phyloP scores from a whole-genome alignment of 1,284 basidiomycete genomes.

The Boletus sp. region DNA sequence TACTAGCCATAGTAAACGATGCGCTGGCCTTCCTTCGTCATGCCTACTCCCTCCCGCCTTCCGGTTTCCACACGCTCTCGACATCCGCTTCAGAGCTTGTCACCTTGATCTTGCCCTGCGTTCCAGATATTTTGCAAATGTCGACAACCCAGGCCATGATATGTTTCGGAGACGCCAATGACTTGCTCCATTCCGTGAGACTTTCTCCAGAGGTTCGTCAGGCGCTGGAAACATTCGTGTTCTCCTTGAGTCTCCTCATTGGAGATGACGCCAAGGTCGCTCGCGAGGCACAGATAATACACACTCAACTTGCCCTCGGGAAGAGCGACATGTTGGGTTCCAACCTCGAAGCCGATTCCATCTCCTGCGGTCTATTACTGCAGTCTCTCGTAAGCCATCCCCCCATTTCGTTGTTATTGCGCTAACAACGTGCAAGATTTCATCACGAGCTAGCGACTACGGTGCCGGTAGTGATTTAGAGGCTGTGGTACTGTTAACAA shows the following conservation, averaged over 20 bases:
- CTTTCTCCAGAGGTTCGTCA: constrained; percentile 49
- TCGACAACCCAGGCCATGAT: constrained; percentile 55
- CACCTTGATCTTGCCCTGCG: constrained; percentile 53
- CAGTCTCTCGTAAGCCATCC: constrained; percentile 50
- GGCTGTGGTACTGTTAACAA: constrained; percentile 54
- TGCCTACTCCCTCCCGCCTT: constrained; percentile 52
- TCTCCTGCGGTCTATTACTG: constrained; percentile 57
- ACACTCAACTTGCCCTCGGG: constrained; percentile 54
- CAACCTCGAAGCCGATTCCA: constrained; percentile 58
- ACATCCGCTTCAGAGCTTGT: constrained; percentile 60
- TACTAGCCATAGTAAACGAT: constrained; percentile 57
- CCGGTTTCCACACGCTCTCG: constrained; percentile 57
- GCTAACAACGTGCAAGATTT: constrained; percentile 42
- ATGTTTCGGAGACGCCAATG: constrained; percentile 50
- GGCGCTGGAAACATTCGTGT: constrained; percentile 54
- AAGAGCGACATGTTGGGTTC: constrained; percentile 55
- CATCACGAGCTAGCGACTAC: constrained; percentile 52
- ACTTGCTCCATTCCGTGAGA: constrained; percentile 49
- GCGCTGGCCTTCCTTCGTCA: constrained; percentile 55
- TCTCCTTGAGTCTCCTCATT: constrained; percentile 55
- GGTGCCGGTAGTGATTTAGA: constrained; percentile 58
- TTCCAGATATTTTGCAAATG: constrained; percentile 56
- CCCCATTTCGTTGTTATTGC: neutral
- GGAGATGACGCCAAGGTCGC: constrained; percentile 66
- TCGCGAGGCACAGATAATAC: constrained; percentile 64